These are phyloP conservation scores for Leccinum cinnamomeum DNA, from an alignment of 1,284 basidiomycete species.

Conservation along the genomic window DNA sequence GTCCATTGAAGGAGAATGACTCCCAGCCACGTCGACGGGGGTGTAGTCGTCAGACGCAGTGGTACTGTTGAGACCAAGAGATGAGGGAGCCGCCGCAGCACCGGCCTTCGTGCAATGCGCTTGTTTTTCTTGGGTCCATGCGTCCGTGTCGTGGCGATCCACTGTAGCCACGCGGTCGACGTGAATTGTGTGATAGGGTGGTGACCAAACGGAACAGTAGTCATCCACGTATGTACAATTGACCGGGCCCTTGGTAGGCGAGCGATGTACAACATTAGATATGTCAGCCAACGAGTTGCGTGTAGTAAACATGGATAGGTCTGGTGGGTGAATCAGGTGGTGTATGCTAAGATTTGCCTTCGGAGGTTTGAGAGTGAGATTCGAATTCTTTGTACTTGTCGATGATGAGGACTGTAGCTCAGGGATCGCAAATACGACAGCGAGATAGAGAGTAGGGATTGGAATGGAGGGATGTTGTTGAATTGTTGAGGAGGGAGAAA, in stretches of 20 bases:
- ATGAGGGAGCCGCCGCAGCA: conserved; percentile 13
- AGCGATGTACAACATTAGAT: conserved; percentile 6
- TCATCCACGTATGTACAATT: conserved; percentile 1
- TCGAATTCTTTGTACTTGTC: conserved; percentile 2
- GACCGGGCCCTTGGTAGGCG: not conserved
- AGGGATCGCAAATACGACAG: conserved; percentile 10
- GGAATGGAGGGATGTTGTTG: not conserved
- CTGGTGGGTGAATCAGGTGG: conserved; percentile 2
- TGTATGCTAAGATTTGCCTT: not conserved
- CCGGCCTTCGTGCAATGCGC: conserved; percentile 12
- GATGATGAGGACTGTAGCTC: not conserved
- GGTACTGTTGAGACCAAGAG: conserved; percentile 11
- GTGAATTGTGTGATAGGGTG: conserved; percentile 14
- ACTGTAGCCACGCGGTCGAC: conserved; percentile 22
- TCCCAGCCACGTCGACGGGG: conserved; percentile 5
- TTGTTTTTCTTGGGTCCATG: conserved; percentile 23
- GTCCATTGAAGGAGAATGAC: conserved; percentile 12
- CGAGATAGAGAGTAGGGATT: not conserved
- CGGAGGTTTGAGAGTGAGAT: not conserved
- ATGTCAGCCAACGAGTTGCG: conserved; percentile 9
- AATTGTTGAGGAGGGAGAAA: not conserved
- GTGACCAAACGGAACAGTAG: conserved; percentile 9
- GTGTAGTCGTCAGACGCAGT: conserved; percentile 1
- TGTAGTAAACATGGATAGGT: not conserved
- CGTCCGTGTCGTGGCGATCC: conserved; percentile 29